Conservation (phyloP, 192 early-diverging fungal species). For the Umbelopsis isabellina region DNA sequence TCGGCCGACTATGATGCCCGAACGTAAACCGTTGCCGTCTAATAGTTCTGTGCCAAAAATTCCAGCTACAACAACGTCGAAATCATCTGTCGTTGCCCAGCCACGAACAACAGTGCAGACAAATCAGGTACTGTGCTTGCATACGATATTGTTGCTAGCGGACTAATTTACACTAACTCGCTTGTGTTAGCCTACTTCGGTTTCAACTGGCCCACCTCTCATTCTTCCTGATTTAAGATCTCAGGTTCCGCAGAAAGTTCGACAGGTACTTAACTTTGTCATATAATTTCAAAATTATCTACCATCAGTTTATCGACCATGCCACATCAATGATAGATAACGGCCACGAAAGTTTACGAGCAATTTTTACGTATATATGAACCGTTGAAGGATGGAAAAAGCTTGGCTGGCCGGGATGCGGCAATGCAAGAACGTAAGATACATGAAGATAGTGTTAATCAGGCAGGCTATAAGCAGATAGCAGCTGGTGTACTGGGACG, state of each 20-base stretch:
- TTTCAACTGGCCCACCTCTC: slow-evolving; percentile 40
- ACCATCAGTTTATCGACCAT: not conserved
- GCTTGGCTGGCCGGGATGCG: slow-evolving; percentile 58
- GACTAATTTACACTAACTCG: not conserved
- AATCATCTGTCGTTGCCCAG: slow-evolving; percentile 1
- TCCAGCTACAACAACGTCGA: not conserved
- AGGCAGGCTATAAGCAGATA: slow-evolving; percentile 49
- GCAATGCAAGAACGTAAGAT: slow-evolving; percentile 49
- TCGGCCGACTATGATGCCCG: not conserved
- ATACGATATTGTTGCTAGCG: not conserved
- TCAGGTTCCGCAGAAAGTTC: slow-evolving; percentile 45
- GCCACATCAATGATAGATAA: slow-evolving; percentile 8
- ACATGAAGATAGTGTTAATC: slow-evolving; percentile 40
- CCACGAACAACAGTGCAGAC: slow-evolving; percentile 11
- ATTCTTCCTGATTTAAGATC: slow-evolving; percentile 43
- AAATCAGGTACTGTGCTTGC: slow-evolving; percentile 9
- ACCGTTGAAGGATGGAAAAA: slow-evolving; percentile 30
- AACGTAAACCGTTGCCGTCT: slow-evolving; percentile 6
- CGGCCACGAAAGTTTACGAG: slow-evolving; percentile 46
- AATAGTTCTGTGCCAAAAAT: not conserved
- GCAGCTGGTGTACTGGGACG: slow-evolving; percentile 51
- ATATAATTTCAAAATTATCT: not conserved
- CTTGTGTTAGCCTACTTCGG: not conserved
- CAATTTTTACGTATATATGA: slow-evolving; percentile 65
- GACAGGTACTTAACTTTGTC: slow-evolving; percentile 31